A percentile compares a stretch with the other conserved stretches of the same genome.
These are phyloP conservation scores for Erythrophleum ivorense DNA, from an alignment of 331 rosid genomes.

Conservation along the genomic window DNA sequence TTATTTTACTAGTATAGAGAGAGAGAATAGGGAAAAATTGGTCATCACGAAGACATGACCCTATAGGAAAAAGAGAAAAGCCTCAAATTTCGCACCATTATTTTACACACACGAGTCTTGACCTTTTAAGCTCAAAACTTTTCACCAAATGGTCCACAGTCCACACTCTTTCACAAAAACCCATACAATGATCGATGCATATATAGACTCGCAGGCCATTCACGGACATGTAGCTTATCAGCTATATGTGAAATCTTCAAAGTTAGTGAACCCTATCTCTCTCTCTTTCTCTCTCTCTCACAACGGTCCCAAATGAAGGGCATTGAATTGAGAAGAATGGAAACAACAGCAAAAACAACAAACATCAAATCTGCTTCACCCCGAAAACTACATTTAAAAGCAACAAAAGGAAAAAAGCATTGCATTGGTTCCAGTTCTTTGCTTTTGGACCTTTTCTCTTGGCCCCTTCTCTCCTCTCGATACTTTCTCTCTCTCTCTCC, in stretches of 20 bases:
- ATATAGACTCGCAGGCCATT: conserved; percentile 39
- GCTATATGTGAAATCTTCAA: conserved; percentile 12
- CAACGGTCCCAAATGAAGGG: conserved; percentile 68
- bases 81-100: conserved; percentile 33
- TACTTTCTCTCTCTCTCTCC: conserved; percentile 48
- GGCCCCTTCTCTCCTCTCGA: conserved; percentile 67
- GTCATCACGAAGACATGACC: neutral
- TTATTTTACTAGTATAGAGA: neutral
- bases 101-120: neutral
- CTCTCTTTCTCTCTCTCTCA: neutral
- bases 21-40: neutral
- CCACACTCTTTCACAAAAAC: conserved; percentile 16
- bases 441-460: conserved; percentile 79
- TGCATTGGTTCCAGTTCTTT: conserved; percentile 77
- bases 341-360: conserved; percentile 69
- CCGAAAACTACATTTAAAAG: conserved; percentile 59
- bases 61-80: conserved; percentile 16
- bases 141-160: conserved; percentile 48
- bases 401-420: conserved; percentile 47
- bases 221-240: conserved; percentile 33
- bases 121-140: neutral
- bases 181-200: neutral
- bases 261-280: conserved; percentile 24
- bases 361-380: conserved; percentile 59
- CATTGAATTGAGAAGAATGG: conserved; percentile 53